Conservation (phyloP, 805 yeast species). For the Saccharomycopsis capsularis region DNA sequence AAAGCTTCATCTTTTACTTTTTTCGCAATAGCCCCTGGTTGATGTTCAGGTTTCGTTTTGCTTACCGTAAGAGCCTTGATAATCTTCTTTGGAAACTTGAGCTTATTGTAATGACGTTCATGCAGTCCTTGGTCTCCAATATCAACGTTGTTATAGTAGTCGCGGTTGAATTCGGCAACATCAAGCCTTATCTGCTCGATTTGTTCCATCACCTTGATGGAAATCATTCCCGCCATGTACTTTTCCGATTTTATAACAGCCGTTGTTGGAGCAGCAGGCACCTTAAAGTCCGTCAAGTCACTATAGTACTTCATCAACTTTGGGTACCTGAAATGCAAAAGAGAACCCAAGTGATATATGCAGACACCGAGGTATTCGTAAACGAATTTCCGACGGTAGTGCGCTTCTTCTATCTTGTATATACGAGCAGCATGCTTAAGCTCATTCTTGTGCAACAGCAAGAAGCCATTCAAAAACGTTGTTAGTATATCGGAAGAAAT, state of each 20-base stretch:
- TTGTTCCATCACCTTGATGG: background rate
- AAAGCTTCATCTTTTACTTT: too few relatives aligned
- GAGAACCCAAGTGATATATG: constrained; percentile 1
- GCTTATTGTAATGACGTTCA: too few relatives aligned
- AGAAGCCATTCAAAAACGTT: background rate
- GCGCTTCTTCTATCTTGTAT: background rate
- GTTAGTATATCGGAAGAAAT: background rate
- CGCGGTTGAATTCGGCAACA: too few relatives aligned
- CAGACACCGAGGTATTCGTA: background rate
- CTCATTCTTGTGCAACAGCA: background rate
- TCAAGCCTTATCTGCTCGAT: background rate
- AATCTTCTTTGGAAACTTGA: too few relatives aligned
- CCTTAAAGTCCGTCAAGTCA: constrained; percentile 3
- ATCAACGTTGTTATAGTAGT: too few relatives aligned
- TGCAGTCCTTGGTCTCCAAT: too few relatives aligned
- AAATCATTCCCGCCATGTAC: background rate
- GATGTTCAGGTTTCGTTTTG: too few relatives aligned
- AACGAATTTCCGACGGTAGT: background rate
- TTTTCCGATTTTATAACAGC: background rate
- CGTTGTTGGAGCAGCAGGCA: background rate
- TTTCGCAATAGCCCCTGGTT: too few relatives aligned
- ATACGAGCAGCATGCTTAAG: background rate
- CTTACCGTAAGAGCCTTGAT: too few relatives aligned
- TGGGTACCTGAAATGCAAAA: constrained; percentile 4
- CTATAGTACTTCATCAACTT: constrained; percentile 4